Evolutionary conservation across 2,329 filamentous ascomycete species (phyloP).

Genomic region (Mollisiaceae sp.): DNA sequence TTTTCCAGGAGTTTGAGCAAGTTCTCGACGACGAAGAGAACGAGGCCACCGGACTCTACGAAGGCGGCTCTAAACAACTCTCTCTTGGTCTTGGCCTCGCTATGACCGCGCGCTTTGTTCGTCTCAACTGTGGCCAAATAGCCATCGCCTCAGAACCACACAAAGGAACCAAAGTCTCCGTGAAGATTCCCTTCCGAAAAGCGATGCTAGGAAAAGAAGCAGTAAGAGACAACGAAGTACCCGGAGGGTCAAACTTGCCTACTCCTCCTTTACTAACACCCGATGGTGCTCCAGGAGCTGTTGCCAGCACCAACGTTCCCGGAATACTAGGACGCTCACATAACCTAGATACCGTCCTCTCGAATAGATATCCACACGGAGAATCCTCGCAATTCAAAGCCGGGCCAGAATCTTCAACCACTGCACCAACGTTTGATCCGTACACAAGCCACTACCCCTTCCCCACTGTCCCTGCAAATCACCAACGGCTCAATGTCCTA

Average conservation of each 20-base stretch:
- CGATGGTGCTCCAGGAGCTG: background rate
- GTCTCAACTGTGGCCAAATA: constrained; percentile 34
- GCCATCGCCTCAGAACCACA: constrained; percentile 27
- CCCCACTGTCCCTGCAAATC: constrained; percentile 1
- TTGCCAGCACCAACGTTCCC: background rate
- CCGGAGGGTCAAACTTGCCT: constrained; percentile 13
- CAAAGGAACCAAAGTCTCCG: constrained; percentile 32
- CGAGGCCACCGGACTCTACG: constrained; percentile 11
- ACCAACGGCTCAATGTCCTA: constrained; percentile 54
- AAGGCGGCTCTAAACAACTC: background rate
- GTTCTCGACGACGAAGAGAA: constrained; percentile 33
- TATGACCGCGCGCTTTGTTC: constrained; percentile 33
- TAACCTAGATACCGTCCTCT: constrained; percentile 11
- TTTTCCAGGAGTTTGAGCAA: constrained; percentile 35
- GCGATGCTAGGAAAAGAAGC: constrained; percentile 4
- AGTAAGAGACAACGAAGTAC: background rate
- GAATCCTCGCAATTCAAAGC: constrained; percentile 11
- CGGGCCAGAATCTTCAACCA: constrained; percentile 15
- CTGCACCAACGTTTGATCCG: constrained; percentile 12
- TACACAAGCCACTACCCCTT: constrained; percentile 22
- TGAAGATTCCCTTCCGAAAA: constrained; percentile 35
- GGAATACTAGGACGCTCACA: constrained; percentile 14
- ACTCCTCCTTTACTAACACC: constrained; percentile 24
- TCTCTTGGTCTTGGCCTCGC: constrained; percentile 35
- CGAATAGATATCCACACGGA: constrained; percentile 10